Conservation (phyloP, 192 early-diverging fungal species). For the Paraglomus occultum region DNA sequence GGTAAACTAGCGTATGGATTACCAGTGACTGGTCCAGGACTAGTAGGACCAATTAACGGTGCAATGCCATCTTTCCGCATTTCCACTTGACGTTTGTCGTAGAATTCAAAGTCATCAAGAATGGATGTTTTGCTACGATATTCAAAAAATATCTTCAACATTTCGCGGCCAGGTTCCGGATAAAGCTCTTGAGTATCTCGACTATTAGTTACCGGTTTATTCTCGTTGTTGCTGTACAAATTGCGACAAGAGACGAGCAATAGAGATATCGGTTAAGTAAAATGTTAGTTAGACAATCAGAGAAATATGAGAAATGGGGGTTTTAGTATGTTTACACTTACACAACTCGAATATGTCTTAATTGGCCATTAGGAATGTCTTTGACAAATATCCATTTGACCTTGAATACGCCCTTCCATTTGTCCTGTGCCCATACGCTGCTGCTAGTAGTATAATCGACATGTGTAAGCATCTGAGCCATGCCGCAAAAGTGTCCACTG, state of each 20-base stretch:
- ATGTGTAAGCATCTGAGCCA: slow-evolving; percentile 49
- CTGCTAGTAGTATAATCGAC: slow-evolving; percentile 41
- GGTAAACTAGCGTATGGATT: slow-evolving; percentile 26
- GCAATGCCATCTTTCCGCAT: slow-evolving; percentile 33
- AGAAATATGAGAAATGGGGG: too few relatives aligned
- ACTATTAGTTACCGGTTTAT: slow-evolving; percentile 60
- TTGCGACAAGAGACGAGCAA: too few relatives aligned
- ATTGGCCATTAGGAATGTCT: slow-evolving; percentile 50
- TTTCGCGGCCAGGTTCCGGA: slow-evolving; percentile 43
- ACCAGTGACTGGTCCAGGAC: slow-evolving; percentile 16
- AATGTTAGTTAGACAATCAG: too few relatives aligned
- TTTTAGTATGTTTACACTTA: slow-evolving; percentile 13
- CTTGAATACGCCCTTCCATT: slow-evolving; percentile 54
- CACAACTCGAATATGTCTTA: slow-evolving; percentile 44
- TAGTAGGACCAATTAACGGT: slow-evolving; percentile 25
- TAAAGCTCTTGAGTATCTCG: slow-evolving; percentile 57
- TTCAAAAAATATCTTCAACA: slow-evolving; percentile 50
- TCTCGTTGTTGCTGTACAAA: slow-evolving; percentile 41
- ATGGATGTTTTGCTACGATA: slow-evolving; percentile 35
- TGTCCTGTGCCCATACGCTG: slow-evolving; percentile 45
- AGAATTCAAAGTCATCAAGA: slow-evolving; percentile 38
- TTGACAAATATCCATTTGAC: slow-evolving; percentile 55
- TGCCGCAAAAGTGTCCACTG: slow-evolving; percentile 56
- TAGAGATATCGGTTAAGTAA: too few relatives aligned
- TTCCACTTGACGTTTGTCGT: slow-evolving; percentile 36